Evolutionary conservation across 768 basidiomycete genomes (phyloP), one percentile per base, ranked within the genome.

Genomic region (Suillus cothurnatus): DNA sequence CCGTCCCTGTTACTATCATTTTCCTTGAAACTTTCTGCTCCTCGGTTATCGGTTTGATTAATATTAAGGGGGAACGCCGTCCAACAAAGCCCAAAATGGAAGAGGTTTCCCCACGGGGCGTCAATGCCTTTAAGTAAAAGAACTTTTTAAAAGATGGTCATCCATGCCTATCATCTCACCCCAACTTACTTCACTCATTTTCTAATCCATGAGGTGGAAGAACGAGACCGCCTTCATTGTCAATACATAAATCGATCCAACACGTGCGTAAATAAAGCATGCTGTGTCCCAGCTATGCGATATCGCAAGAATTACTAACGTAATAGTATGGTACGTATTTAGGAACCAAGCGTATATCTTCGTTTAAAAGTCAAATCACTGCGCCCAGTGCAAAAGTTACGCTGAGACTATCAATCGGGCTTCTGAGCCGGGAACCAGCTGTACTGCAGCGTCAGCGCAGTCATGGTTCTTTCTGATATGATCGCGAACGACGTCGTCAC

Each of bases 281-380:
- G 4, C 31, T 17, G 9, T 19, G 53, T 6, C 31, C 12, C 32
- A 55, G 31, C 53, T 21, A 1, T 14, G 11, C 31, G 21, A 11
- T 6, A 32, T 53, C 28, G 28, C 11, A 19, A 53, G 52, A 9
- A 34, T 34, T 34, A 32, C 31, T 53, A 21, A 34, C 31, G 53
- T 14, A 53, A 12, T 76, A 53, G 21, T 76, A 53, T 50, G 7
- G 65, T 63, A 31, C 59, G 64, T 41, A 49, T 53, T 32, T 55
- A n/a, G 53, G 6, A 55, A 21, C 2, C 1, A 21, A 53, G 11
- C 31, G 34, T 34, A 34, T 11, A 34, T 34, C 7, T 9, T 34
- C 7, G 53, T 21, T 21, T 32, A 55, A 55, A 55, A 32, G 31
- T 53, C 21, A 55, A 55, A 55, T 55, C 32, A 21, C 3, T 31